Evolutionary conservation across 805 yeast genomes (phyloP).

Genomic region (Metschnikowia santaceciliae): DNA sequence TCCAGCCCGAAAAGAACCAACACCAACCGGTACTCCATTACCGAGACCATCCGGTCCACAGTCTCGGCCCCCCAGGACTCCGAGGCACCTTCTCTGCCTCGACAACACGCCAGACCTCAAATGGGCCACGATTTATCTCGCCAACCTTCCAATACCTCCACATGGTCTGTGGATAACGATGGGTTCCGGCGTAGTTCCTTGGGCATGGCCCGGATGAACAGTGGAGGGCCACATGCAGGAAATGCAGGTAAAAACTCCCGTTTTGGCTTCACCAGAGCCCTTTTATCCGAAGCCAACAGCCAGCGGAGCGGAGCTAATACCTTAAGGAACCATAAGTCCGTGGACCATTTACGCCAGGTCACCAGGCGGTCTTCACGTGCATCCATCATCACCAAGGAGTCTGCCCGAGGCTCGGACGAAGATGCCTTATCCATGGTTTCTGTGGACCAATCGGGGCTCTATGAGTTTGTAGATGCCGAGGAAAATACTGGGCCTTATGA

Average conservation of each 20-base stretch:
- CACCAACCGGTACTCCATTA: conserved; percentile 19
- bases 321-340: conserved; percentile 24
- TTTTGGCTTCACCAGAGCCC: conserved; percentile 41
- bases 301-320: conserved; percentile 16
- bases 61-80: conserved; percentile 4
- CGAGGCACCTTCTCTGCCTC: conserved; percentile 4
- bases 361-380: conserved; percentile 32
- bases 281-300: conserved; percentile 26
- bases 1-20: conserved; percentile 6
- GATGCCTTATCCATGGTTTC: conserved; percentile 33
- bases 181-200: conserved; percentile 24
- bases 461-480: conserved; percentile 11
- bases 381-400: conserved; percentile 32
- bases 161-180: conserved; percentile 35
- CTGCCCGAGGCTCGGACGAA: conserved; percentile 24
- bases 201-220: conserved; percentile 27
- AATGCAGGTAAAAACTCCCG: conserved; percentile 12
- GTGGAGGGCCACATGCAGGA: too few species aligned
- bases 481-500: conserved; percentile 17
- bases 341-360: conserved; percentile 25
- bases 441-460: conserved; percentile 26
- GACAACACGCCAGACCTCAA: neutral
- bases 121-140: conserved; percentile 17
- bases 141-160: conserved; percentile 30
- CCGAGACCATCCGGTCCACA: conserved; percentile 18